Base-by-base conservation (phyloP, 495 filamentous ascomycete species). In the Penicillium roqueforti region DNA sequence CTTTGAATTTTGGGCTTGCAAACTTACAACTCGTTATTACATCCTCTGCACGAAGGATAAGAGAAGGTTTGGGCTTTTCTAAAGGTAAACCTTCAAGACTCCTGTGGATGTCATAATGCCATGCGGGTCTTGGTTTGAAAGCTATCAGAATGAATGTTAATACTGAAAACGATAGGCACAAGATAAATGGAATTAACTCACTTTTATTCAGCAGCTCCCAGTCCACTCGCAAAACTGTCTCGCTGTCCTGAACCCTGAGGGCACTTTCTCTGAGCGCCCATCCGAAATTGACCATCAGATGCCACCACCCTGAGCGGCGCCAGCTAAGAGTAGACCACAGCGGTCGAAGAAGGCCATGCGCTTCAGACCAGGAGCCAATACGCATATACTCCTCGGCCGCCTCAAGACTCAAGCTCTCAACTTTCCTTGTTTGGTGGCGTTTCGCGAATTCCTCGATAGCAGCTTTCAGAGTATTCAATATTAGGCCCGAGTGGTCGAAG, bases 261-360 rank as follows among this genome's bases (percentile, higher is more conserved):
- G 92, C 92, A 56, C 87, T 89, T 53, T 88, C 77, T 58, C 89
- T 80, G 37, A 96, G 74, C 9, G 78, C 76, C 86, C 87, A 89
- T 49, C 83, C 77, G 46, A 93, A 76, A 40, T 87, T 84, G 65
- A 84, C 83, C 50, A 89, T 83, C 9, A 91, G 76, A 37, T 79
- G 69, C 78, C 86, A 87, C 93, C 95, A 97, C 16, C 87, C 84
- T 58, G 95, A 87, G 31, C 68, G 71, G 40, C 93, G 81, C 79
- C 87, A 95, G 9, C 79, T 80, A 69, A 89, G 80, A 4, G 74
- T 79, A 46, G 83, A 73, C 91, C 88, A 96, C 0, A 88, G 65
- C 6, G 88, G 83, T 18, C 78, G 72, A 16, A 97, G 75, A 23
- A 91, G 70, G 18, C 80, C 72, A 23, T 90, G 69, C 7, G 89